A percentile compares a stretch with the other conserved stretches of the same genome.
These are phyloP conservation scores for Fusarium verticillioides DNA, from an alignment of 2,329 filamentous ascomycete genomes.

Conservation along the genomic window DNA sequence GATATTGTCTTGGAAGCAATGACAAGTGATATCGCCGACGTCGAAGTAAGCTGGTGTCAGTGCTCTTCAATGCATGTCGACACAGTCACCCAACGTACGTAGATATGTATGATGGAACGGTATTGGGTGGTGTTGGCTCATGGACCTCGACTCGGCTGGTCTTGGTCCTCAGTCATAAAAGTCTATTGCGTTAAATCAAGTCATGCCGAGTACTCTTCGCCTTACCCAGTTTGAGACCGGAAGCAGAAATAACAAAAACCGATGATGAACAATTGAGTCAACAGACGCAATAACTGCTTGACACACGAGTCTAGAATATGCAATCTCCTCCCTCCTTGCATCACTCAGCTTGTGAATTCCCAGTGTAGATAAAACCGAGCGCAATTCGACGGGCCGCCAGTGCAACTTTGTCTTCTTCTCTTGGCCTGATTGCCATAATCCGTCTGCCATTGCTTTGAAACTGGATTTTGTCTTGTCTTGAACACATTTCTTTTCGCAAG, in stretches of 20 bases:
- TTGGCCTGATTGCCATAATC: conserved; percentile 8
- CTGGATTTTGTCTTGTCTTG: conserved; percentile 15
- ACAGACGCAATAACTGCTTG: conserved; percentile 20
- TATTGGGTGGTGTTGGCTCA: conserved; percentile 39
- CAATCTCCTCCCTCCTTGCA: conserved; percentile 8
- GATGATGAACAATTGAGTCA: conserved; percentile 26
- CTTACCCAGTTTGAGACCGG: conserved; percentile 15
- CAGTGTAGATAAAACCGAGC: not conserved
- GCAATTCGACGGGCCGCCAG: not conserved
- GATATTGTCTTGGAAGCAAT: not conserved
- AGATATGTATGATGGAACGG: conserved; percentile 3
- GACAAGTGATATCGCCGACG: not conserved
- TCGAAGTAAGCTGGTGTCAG: not conserved
- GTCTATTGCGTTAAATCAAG: conserved; percentile 40
- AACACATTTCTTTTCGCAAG: conserved; percentile 16
- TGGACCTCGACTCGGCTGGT: conserved; percentile 42
- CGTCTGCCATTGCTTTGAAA: conserved; percentile 18
- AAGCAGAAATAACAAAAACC: conserved; percentile 21
- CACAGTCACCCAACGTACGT: conserved; percentile 21
- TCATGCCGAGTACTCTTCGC: conserved; percentile 21
- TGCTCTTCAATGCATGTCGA: conserved; percentile 9
- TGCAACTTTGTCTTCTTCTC: not conserved
- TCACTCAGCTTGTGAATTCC: conserved; percentile 24
- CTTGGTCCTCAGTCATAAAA: conserved; percentile 42
- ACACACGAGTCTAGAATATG: conserved; percentile 37